Conservation (phyloP, 495 filamentous ascomycete genomes). For the Penicillium coffeae region DNA sequence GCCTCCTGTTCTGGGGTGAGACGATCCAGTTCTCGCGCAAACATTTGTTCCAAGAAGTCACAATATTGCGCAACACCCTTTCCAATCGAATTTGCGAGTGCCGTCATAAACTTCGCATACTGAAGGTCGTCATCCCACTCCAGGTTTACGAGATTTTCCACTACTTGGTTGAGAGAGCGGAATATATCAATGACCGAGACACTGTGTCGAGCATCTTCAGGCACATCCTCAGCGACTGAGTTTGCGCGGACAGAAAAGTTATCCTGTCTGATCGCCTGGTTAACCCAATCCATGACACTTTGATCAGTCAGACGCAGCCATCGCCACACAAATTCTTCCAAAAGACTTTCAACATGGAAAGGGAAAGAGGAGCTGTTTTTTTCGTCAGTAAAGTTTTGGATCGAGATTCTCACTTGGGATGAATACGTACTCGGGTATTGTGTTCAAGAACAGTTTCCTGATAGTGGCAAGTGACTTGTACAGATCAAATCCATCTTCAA, state of each 20-base stretch:
- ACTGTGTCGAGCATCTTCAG: constrained; percentile 85
- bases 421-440: constrained; percentile 57
- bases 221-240: constrained; percentile 54
- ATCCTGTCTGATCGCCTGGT: constrained; percentile 86
- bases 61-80: constrained; percentile 84
- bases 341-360: constrained; percentile 77
- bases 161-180: constrained; percentile 82
- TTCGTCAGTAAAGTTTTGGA: neutral
- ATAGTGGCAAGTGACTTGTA: constrained; percentile 85
- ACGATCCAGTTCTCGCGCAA: constrained; percentile 89
- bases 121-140: constrained; percentile 93
- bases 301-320: constrained; percentile 82
- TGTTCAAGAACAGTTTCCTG: constrained; percentile 68
- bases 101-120: constrained; percentile 95
- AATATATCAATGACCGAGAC: constrained; percentile 93
- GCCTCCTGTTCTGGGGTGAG: constrained; percentile 82
- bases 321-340: constrained; percentile 91
- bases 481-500: constrained; percentile 90
- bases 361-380: constrained; percentile 54
- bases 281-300: constrained; percentile 80
- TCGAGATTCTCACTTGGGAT: too few relatives aligned
- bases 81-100: constrained; percentile 83
- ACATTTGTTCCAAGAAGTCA: constrained; percentile 81
- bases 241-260: constrained; percentile 66
- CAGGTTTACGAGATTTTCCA: constrained; percentile 79